These are phyloP conservation scores for Calonectria crousiana DNA, from an alignment of 2,329 filamentous ascomycete genomes.

Conservation along the genomic window DNA sequence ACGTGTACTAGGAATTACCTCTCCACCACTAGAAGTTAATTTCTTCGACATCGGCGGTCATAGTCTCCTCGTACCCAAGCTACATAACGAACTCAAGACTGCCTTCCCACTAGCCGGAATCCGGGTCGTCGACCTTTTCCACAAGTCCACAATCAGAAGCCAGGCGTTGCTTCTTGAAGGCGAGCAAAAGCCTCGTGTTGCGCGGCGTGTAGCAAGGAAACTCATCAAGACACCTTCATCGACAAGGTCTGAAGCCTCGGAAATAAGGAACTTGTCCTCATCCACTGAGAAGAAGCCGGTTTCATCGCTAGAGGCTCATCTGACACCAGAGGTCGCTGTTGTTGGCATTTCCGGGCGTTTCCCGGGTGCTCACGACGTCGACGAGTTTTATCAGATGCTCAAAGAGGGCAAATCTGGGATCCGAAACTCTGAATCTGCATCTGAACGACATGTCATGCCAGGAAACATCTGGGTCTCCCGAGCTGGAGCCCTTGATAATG, in stretches of 20 bases:
- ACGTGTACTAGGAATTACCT: background rate
- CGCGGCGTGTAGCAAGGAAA: too few relatives aligned
- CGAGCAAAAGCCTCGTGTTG: too few relatives aligned
- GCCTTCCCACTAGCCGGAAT: background rate
- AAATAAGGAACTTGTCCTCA: too few relatives aligned
- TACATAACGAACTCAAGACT: background rate
- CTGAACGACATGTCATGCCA: background rate
- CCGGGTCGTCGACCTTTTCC: background rate
- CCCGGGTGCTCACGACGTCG: background rate
- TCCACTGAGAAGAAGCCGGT: too few relatives aligned
- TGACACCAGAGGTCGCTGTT: background rate
- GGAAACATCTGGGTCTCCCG: background rate
- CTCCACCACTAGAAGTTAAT: background rate
- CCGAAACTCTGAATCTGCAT: background rate
- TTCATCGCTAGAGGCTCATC: too few relatives aligned
- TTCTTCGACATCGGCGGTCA: background rate
- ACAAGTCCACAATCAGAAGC: background rate
- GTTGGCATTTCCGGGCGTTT: background rate
- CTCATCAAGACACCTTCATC: background rate
- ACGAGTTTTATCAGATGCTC: background rate
- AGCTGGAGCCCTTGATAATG: background rate
- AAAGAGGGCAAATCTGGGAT: background rate
- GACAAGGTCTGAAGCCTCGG: background rate
- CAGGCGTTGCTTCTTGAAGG: background rate
- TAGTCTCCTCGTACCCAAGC: background rate